phyloP scores from a whole-genome alignment of 805 yeast genomes.

The Sugiyamaella boreocaroliniensis region DNA sequence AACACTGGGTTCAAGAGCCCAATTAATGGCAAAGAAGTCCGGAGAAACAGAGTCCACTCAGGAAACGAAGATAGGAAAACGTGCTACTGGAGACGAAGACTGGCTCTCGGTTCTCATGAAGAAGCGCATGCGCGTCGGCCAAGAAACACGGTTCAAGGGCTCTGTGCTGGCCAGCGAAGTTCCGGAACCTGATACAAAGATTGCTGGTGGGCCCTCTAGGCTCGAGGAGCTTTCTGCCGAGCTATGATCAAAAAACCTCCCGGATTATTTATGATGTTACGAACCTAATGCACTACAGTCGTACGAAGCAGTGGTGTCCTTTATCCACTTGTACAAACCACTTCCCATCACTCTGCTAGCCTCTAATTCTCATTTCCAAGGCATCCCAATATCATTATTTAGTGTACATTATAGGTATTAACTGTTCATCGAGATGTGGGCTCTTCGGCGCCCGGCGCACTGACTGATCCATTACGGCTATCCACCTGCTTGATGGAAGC shows the following conservation, averaged over 20 bases:
- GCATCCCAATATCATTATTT: neutral
- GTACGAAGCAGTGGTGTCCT: neutral
- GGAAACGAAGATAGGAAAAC: neutral
- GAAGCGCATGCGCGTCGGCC: conserved; percentile 31
- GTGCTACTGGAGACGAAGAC: conserved; percentile 20
- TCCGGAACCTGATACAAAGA: conserved; percentile 4
- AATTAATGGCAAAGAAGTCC: neutral
- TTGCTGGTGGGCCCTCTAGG: conserved; percentile 21
- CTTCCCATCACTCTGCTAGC: too few species aligned
- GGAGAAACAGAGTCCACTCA: neutral
- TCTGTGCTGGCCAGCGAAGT: conserved; percentile 22
- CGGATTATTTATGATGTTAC: neutral
- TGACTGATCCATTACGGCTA: neutral
- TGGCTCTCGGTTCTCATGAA: conserved; percentile 30
- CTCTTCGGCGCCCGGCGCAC: neutral
- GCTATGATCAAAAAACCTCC: neutral
- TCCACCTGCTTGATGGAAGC: conserved; percentile 8
- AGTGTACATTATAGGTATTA: neutral
- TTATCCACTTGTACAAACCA: too few species aligned
- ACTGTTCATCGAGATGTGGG: neutral
- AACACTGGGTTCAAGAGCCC: neutral
- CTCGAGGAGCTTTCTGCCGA: conserved; percentile 13
- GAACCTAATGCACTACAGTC: neutral
- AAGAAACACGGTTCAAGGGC: conserved; percentile 27
- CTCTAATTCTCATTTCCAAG: neutral